Conservation (phyloP, 2,329 filamentous ascomycete genomes). For the Pseudocercospora pini-densiflorae region DNA sequence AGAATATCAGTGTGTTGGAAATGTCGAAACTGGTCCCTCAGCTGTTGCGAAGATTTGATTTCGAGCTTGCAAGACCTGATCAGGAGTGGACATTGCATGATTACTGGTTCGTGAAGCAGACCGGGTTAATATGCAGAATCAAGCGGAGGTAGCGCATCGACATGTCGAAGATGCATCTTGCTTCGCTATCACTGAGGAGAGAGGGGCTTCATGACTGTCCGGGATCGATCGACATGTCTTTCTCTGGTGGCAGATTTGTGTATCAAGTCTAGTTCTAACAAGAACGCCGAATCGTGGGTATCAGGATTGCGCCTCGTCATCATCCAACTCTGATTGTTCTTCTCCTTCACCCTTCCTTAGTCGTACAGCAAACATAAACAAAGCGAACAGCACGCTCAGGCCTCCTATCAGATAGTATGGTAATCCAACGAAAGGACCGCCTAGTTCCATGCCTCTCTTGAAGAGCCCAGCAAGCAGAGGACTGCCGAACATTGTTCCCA, state of each 20-base stretch:
- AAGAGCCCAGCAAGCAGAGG: conserved; percentile 56
- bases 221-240: too few species aligned
- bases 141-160: conserved; percentile 19
- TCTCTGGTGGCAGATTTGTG: too few species aligned
- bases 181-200: neutral
- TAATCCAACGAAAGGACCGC: conserved; percentile 56
- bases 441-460: conserved; percentile 51
- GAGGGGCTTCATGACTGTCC: too few species aligned
- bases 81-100: conserved; percentile 26
- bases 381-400: conserved; percentile 34
- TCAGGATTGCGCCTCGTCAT: neutral
- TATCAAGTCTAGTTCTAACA: neutral
- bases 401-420: conserved; percentile 50
- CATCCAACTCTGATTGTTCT: neutral
- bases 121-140: conserved; percentile 31
- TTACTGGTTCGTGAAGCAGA: conserved; percentile 26
- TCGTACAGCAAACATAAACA: conserved; percentile 27
- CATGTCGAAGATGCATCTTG: neutral
- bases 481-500: conserved; percentile 53
- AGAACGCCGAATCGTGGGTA: neutral
- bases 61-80: conserved; percentile 30
- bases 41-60: conserved; percentile 32
- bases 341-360: conserved; percentile 40
- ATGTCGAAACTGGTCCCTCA: conserved; percentile 38
- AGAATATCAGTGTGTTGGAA: conserved; percentile 35